Evolutionary conservation across 306 rosid genomes (phyloP).

Genomic region (Psophocarpus tetragonolobus): DNA sequence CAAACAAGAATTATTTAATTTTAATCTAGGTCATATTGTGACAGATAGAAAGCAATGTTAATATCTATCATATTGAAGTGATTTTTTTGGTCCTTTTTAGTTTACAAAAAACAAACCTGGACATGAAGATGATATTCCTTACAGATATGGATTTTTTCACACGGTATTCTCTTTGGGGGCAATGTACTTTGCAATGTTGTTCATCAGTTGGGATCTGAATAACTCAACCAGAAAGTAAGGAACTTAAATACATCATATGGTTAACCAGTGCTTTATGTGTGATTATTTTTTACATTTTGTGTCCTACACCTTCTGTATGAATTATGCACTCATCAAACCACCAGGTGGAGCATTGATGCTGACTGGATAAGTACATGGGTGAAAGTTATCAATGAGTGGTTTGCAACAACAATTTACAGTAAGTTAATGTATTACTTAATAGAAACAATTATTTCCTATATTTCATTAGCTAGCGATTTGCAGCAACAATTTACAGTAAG

Average conservation of each 20-base stretch:
- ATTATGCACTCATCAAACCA: constrained; percentile 25
- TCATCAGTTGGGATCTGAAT: constrained; percentile 91
- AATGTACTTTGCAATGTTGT: constrained; percentile 90
- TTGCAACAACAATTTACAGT: too few relatives aligned
- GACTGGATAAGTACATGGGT: constrained; percentile 96
- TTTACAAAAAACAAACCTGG: too few relatives aligned
- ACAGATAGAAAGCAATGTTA: too few relatives aligned
- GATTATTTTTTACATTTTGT: constrained; percentile 5
- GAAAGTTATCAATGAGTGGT: constrained; percentile 79
- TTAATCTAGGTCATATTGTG: too few relatives aligned
- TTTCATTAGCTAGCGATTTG: too few relatives aligned
- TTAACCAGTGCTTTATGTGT: not conserved
- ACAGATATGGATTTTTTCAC: constrained; percentile 81
- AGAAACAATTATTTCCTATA: too few relatives aligned
- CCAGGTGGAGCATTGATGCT: constrained; percentile 93
- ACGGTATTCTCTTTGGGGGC: constrained; percentile 81
- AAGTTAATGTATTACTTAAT: too few relatives aligned
- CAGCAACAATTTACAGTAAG: constrained; percentile 85
- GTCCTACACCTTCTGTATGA: not conserved
- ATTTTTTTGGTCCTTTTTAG: too few relatives aligned
- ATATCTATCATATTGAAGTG: too few relatives aligned
- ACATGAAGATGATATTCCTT: constrained; percentile 71
- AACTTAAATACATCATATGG: not conserved
- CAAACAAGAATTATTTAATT: too few relatives aligned
- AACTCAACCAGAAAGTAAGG: constrained; percentile 71